These are phyloP conservation scores for Suillus subaureus DNA, from an alignment of 768 basidiomycete genomes.

Conservation along the genomic window DNA sequence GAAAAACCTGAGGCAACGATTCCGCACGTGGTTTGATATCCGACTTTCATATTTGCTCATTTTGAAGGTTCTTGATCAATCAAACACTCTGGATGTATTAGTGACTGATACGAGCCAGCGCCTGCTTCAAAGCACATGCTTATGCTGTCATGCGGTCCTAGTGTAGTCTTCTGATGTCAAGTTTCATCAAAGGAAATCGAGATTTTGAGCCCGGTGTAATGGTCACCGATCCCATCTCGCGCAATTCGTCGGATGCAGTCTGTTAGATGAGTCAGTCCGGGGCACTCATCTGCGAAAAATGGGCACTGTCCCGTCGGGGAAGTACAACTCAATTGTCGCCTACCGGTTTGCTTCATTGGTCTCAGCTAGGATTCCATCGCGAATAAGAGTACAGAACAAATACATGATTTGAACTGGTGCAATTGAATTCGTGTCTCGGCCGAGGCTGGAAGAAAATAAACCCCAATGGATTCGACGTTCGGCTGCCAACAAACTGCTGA, in stretches of 20 bases:
- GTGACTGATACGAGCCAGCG: neutral
- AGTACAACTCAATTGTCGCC: neutral
- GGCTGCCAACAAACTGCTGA: neutral
- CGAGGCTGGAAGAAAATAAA: neutral
- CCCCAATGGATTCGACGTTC: neutral
- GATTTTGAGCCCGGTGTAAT: neutral
- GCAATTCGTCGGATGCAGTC: neutral
- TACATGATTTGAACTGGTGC: neutral
- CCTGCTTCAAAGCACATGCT: neutral
- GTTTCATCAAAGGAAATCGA: neutral
- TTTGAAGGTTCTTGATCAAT: neutral
- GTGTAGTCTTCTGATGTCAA: neutral
- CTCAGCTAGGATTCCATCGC: neutral
- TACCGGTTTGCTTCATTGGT: neutral
- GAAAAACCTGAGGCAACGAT: neutral
- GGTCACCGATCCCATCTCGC: neutral
- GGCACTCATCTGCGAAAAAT: neutral
- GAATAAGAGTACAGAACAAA: neutral
- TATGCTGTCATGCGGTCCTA: neutral
- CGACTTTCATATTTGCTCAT: neutral
- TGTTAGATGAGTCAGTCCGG: neutral
- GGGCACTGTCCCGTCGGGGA: neutral
- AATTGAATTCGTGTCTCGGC: neutral
- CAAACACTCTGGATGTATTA: neutral
- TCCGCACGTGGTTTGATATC: neutral